Evolutionary conservation across 352 stramenopile genomes (phyloP), one percentile per base, ranked within the genome.

Genomic region (Phytophthora ohioensis): DNA sequence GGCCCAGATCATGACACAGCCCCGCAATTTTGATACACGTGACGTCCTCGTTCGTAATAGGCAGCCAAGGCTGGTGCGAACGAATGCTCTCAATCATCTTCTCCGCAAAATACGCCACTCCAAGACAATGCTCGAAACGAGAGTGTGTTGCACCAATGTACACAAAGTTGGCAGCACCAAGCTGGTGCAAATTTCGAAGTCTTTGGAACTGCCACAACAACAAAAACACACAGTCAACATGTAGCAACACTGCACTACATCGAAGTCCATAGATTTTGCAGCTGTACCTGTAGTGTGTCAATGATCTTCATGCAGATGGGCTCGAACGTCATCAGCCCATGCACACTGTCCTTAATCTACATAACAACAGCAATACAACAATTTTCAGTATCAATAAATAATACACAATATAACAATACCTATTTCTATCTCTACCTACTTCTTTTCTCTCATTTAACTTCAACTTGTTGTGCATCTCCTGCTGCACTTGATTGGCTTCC

Each of bases 91-190:
- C 62, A 32, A 96, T 80, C 78, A 99, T 90, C 61, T 89, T 73
- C 67, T 97, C 90, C 3, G 96, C 96, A 4, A 99, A 83, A 69
- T 98, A 86, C 5, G 94, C 94, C n/a, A 99, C 97, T 12, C 97
- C 97, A 36, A 99, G 75, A 13, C 85, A 98, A 47, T 95, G 88
- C 71, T 94, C 88, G 47, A 95, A 95, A 4, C 88, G 78, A 9
- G 84, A 88, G 56, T 95, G 88, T 3, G 88, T 94, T 42, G 83
- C 88, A 32, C 84, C 85, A 49, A 93, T 91, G 59, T 95, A 99
- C 4, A 99, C 93, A 38, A 85, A 93, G 34, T 93, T 78, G 11
- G 91, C 83, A 15, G 88, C 89, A 3, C 97, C 97, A 31, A 99
- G 85, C 77, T 99, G 97, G 39, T 98, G 94, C 39, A 99, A 78